Conservation (phyloP, 2,329 filamentous ascomycete species). For the Xylariaceae sp. region DNA sequence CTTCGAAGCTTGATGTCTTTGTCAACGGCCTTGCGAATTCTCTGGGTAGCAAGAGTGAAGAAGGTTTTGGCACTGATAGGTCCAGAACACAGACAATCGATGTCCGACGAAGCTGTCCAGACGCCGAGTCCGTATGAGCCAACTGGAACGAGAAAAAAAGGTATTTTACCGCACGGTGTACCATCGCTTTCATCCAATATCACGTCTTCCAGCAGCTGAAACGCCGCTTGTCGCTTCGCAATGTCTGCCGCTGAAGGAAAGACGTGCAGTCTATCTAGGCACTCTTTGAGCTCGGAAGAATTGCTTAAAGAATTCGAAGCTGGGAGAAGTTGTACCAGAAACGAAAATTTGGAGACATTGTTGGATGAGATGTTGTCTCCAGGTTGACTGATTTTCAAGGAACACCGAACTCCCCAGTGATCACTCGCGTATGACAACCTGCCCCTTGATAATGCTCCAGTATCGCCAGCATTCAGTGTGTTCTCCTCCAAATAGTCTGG, state of each 20-base stretch:
- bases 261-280: constrained; percentile 35
- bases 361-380: constrained; percentile 14
- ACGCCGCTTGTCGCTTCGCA: constrained; percentile 37
- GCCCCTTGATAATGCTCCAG: constrained; percentile 4
- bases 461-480: background rate
- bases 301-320: constrained; percentile 32
- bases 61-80: constrained; percentile 56
- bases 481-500: constrained; percentile 21
- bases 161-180: constrained; percentile 26
- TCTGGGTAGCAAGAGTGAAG: constrained; percentile 52
- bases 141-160: constrained; percentile 54
- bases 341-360: constrained; percentile 25
- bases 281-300: constrained; percentile 34
- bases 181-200: constrained; percentile 34
- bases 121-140: constrained; percentile 61
- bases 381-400: constrained; percentile 31
- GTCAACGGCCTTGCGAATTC: constrained; percentile 44
- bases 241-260: constrained; percentile 46
- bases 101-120: constrained; percentile 56
- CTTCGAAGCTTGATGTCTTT: constrained; percentile 48
- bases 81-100: constrained; percentile 62
- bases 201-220: constrained; percentile 41
- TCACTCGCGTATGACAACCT: constrained; percentile 42
- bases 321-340: constrained; percentile 33
- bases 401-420: constrained; percentile 53